These are phyloP conservation scores for Collybiopsis luxurians DNA, from an alignment of 768 basidiomycete genomes.

Conservation along the genomic window DNA sequence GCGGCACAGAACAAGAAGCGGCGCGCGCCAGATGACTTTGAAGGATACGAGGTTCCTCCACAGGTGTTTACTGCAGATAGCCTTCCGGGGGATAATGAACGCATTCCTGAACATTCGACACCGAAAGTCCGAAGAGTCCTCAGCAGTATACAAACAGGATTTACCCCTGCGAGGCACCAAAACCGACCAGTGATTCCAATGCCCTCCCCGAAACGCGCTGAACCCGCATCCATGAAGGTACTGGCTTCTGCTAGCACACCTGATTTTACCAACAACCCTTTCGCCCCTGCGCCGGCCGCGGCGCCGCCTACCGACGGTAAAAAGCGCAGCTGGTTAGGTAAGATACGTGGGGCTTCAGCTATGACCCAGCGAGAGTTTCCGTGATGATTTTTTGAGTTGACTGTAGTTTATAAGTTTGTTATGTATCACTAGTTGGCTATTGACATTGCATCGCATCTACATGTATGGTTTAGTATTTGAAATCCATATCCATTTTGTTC, in stretches of 20 bases:
- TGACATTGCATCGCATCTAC: background rate
- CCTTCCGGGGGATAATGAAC: slow-evolving; percentile 38
- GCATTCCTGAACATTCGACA: slow-evolving; percentile 34
- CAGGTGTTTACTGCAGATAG: slow-evolving; percentile 65
- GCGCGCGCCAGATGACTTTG: slow-evolving; percentile 75
- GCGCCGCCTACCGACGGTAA: slow-evolving; percentile 32
- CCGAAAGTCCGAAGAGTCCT: slow-evolving; percentile 63
- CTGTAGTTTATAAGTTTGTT: slow-evolving; percentile 7
- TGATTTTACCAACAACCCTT: slow-evolving; percentile 72
- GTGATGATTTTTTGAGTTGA: slow-evolving; percentile 16
- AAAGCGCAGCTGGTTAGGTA: slow-evolving; percentile 72
- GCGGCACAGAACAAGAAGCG: slow-evolving; percentile 66
- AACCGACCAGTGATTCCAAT: slow-evolving; percentile 38
- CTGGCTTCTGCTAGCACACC: slow-evolving; percentile 24
- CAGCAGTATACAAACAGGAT: slow-evolving; percentile 59
- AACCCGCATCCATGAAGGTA: slow-evolving; percentile 32
- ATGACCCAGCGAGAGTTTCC: slow-evolving; percentile 18
- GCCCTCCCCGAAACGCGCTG: slow-evolving; percentile 49
- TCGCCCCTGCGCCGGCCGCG: slow-evolving; percentile 17
- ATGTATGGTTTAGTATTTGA: background rate
- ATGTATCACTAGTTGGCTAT: slow-evolving; percentile 5
- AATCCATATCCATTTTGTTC: background rate
- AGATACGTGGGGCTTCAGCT: slow-evolving; percentile 52
- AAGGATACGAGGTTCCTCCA: slow-evolving; percentile 54
- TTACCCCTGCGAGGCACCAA: slow-evolving; percentile 66